These are phyloP conservation scores for Emmonsiellopsis sp. DNA, from an alignment of 2,329 filamentous ascomycete genomes.

Conservation along the genomic window DNA sequence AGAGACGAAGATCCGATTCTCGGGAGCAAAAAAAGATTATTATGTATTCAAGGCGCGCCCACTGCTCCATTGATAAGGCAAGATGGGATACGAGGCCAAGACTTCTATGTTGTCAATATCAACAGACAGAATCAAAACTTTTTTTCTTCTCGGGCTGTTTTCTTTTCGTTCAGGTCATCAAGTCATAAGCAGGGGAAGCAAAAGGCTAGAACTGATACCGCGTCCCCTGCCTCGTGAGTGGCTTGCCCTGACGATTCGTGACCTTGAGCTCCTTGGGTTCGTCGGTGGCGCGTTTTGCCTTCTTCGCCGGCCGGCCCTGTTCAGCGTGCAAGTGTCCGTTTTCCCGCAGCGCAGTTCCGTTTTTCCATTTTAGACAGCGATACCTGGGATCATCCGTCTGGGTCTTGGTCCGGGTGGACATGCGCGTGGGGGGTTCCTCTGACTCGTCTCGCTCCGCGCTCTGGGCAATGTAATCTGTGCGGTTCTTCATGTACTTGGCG, in stretches of 20 bases:
- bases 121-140: neutral
- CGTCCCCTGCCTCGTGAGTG: slow-evolving; percentile 42
- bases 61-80: too few species aligned
- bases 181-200: neutral
- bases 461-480: slow-evolving; percentile 60
- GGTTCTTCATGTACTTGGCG: slow-evolving; percentile 67
- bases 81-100: neutral
- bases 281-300: slow-evolving; percentile 35
- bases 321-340: slow-evolving; percentile 54
- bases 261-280: slow-evolving; percentile 30
- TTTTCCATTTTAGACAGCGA: slow-evolving; percentile 55
- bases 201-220: slow-evolving; percentile 35
- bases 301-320: slow-evolving; percentile 43
- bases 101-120: neutral
- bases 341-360: slow-evolving; percentile 50
- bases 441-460: slow-evolving; percentile 41
- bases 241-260: slow-evolving; percentile 41
- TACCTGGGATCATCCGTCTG: slow-evolving; percentile 37
- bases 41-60: too few species aligned
- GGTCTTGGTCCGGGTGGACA: slow-evolving; percentile 56
- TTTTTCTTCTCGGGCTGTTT: too few species aligned
- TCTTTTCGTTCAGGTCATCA: too few species aligned
- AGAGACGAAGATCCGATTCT: too few species aligned
- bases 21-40: too few species aligned
- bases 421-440: slow-evolving; percentile 43